Evolutionary conservation across 2,329 filamentous ascomycete species (phyloP).

Genomic region (Fusarium heterosporum): DNA sequence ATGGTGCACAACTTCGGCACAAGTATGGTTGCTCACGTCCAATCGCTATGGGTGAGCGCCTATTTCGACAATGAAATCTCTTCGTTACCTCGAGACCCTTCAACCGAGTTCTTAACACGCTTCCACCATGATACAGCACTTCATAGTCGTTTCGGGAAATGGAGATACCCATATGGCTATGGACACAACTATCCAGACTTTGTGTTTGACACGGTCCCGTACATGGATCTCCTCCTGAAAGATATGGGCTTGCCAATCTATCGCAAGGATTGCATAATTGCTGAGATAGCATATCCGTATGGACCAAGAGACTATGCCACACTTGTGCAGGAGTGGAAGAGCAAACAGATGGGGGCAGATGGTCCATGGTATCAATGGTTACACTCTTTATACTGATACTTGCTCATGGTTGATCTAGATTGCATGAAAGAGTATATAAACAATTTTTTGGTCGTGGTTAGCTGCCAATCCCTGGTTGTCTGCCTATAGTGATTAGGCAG

Average conservation of each 20-base stretch:
- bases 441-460: background rate
- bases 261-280: constrained; percentile 64
- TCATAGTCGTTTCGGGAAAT: constrained; percentile 75
- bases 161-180: constrained; percentile 75
- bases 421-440: background rate
- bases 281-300: constrained; percentile 68
- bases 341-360: constrained; percentile 21
- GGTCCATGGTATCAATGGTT: background rate
- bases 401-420: background rate
- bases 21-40: constrained; percentile 57
- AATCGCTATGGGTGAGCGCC: constrained; percentile 73
- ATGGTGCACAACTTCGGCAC: constrained; percentile 58
- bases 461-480: background rate
- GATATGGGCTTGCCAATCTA: constrained; percentile 72
- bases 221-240: constrained; percentile 73
- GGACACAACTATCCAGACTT: constrained; percentile 74
- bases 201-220: constrained; percentile 81
- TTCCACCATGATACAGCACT: constrained; percentile 69
- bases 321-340: constrained; percentile 64
- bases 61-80: constrained; percentile 62
- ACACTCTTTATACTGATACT: background rate
- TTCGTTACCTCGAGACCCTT: constrained; percentile 36
- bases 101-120: constrained; percentile 53
- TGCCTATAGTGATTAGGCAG: constrained; percentile 32
- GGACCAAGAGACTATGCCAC: constrained; percentile 68